phyloP scores from a whole-genome alignment of 1,284 basidiomycete genomes.

The Cutaneotrichosporon cutaneum region DNA sequence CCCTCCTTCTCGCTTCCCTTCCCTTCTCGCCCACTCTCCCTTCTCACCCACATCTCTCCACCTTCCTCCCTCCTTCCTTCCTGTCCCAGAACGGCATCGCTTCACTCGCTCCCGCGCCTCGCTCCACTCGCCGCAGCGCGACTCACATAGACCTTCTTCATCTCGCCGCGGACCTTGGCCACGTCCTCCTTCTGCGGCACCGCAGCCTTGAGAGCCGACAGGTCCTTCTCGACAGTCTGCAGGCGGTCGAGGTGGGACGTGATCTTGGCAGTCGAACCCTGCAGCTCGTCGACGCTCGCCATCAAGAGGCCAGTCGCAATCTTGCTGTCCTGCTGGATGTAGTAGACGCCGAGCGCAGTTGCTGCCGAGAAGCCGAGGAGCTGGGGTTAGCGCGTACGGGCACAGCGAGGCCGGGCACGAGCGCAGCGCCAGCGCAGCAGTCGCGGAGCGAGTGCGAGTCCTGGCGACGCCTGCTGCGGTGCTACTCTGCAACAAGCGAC shows the following conservation, averaged over 20 bases:
- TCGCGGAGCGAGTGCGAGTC: too few relatives aligned
- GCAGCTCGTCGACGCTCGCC: conserved; percentile 80
- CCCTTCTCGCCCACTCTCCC: neutral
- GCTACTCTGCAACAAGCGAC: too few relatives aligned
- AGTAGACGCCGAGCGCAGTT: conserved; percentile 68
- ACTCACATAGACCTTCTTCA: conserved; percentile 73
- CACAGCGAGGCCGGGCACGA: conserved; percentile 63
- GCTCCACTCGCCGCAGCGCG: neutral
- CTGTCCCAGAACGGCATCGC: neutral
- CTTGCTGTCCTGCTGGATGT: conserved; percentile 86
- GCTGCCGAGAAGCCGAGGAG: conserved; percentile 56
- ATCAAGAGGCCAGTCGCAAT: conserved; percentile 76
- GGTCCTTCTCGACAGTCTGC: conserved; percentile 81
- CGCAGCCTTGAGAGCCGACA: conserved; percentile 68
- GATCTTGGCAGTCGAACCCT: conserved; percentile 77
- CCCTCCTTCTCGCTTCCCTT: neutral
- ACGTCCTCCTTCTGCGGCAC: conserved; percentile 76
- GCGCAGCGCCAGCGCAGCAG: neutral
- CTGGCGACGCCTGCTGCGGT: too few relatives aligned
- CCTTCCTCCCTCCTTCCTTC: neutral
- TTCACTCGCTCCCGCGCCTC: neutral
- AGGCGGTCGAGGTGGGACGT: conserved; percentile 79
- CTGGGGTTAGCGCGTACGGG: conserved; percentile 75
- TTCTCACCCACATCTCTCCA: neutral
- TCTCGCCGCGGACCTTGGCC: conserved; percentile 68